A percentile compares a stretch with the other conserved stretches of the same genome.
Evolutionary conservation across 2,329 filamentous ascomycete genomes (phyloP).

Genomic region (Plectosphaerella sp.): DNA sequence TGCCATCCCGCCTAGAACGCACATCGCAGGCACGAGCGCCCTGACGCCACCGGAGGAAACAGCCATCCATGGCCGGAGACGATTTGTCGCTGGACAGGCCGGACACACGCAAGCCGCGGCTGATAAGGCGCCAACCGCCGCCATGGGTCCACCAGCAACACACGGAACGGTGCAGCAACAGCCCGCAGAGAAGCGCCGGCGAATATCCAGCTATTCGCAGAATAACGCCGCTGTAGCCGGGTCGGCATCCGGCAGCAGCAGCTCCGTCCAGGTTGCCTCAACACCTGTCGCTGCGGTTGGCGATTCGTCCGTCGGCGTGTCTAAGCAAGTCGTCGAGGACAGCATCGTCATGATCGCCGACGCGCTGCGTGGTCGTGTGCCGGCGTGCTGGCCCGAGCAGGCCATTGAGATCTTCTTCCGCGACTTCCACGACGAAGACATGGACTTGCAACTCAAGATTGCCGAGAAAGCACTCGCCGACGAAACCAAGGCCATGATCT

Average conservation of each 20-base stretch:
- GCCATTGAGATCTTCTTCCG: slow-evolving; percentile 56
- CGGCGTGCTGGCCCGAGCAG: slow-evolving; percentile 50
- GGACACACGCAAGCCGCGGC: slow-evolving; percentile 2
- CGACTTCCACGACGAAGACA: slow-evolving; percentile 52
- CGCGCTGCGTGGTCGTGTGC: slow-evolving; percentile 30
- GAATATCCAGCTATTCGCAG: slow-evolving; percentile 22
- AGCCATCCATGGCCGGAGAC: slow-evolving; percentile 37
- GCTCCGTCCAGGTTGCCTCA: slow-evolving; percentile 3
- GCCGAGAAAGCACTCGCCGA: slow-evolving; percentile 55
- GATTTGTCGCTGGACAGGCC: slow-evolving; percentile 19
- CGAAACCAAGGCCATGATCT: slow-evolving; percentile 56
- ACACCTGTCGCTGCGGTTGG: slow-evolving; percentile 22
- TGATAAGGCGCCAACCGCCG: slow-evolving; percentile 8
- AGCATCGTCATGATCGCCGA: slow-evolving; percentile 29
- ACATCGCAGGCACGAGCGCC: slow-evolving; percentile 35
- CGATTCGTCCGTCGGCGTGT: slow-evolving; percentile 15
- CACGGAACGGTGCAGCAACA: not conserved
- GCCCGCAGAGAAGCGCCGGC: slow-evolving; percentile 26
- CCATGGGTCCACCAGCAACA: slow-evolving; percentile 9
- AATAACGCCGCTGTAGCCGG: not conserved
- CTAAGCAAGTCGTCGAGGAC: slow-evolving; percentile 27
- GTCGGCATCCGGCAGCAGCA: not conserved
- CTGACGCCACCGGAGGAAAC: slow-evolving; percentile 54
- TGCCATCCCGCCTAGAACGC: slow-evolving; percentile 31
- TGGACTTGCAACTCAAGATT: slow-evolving; percentile 55